Base-by-base conservation (phyloP, 169 alveolate species). In the Cryptosporidium meleagridis region DNA sequence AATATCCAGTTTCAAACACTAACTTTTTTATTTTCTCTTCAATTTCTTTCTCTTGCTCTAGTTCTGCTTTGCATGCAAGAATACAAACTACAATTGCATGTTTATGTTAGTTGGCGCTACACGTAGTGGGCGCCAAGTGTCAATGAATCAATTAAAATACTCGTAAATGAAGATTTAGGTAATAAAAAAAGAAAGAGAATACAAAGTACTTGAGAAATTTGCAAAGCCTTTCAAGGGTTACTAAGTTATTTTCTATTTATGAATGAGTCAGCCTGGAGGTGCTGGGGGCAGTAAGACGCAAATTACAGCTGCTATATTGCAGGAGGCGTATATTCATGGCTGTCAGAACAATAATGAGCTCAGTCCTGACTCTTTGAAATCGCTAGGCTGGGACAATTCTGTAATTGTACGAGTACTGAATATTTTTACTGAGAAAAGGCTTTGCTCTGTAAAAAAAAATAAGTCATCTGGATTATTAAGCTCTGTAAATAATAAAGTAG, bases 381-480 rank as follows among this genome's bases (percentile, higher is more conserved):
- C 89, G 23, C 16, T 80, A 10, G 89, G 89, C 29, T 80, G 89
- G 89, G 75, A 59, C 14, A 80, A 80, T 29, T 80, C 89, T 14
- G 35, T 61, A 52, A 84, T 92, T 45, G 93, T 92, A 31, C 85
- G 92, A 65, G 91, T 91, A 3, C 70, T 92, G 61, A 92, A 92
- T 45, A 87, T 92, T 59, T 91, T 92, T 35, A 92, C 92, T 41
- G 92, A 87, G 69, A 92, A 91, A 62, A 68, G 94, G 58, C 93
- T 92, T 31, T 92, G 94, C 39, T 87, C 93, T 18, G 86, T 92
- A 23, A 92, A 86, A 75, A 92, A 87, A 69, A 91, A 33, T 5
- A 80, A 45, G 23, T 23, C 59, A 21, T 41, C 75, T 26, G 73
- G 80, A 10, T 18, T 73, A 18, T 55, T 73, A n/a, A 48, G 75